phyloP scores from a whole-genome alignment of 352 stramenopile genomes.

The Pythium guiyangense region DNA sequence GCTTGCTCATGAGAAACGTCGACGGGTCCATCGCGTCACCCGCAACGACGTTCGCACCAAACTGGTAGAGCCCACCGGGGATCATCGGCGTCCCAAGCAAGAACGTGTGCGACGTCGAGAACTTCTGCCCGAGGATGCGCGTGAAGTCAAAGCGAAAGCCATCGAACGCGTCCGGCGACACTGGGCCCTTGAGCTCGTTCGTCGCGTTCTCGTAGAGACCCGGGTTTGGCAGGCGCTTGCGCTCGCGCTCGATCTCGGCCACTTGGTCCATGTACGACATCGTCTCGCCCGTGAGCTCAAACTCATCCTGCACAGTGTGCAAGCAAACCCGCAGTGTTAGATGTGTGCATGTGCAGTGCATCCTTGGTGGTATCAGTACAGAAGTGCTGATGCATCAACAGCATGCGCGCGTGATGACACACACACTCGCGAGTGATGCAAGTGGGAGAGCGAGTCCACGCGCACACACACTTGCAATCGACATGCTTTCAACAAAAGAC shows the following conservation, averaged over 20 bases:
- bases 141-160: conserved; percentile 87
- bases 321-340: no score
- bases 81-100: conserved; percentile 82
- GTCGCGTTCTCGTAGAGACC: conserved; percentile 82
- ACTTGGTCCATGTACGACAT: conserved; percentile 83
- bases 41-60: conserved; percentile 77
- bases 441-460: no score
- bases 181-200: conserved; percentile 77
- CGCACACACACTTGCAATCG: no score
- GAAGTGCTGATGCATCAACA: no score
- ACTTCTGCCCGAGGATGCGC: conserved; percentile 73
- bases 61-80: conserved; percentile 80
- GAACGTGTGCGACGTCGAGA: conserved; percentile 83
- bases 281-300: conserved; percentile 32
- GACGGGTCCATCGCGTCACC: conserved; percentile 75
- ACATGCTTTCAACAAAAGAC: neutral
- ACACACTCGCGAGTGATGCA: no score
- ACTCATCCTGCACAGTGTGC: conserved; percentile 6
- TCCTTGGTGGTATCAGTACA: no score
- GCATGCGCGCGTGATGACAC: neutral
- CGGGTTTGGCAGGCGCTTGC: conserved; percentile 64
- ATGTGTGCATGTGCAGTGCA: no score
- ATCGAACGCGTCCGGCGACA: conserved; percentile 80
- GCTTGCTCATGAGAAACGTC: conserved; percentile 84
- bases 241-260: conserved; percentile 75